A percentile compares a stretch with the other conserved stretches of the same genome.
These are phyloP conservation scores for Skeletonema grethae DNA, from an alignment of 108 stramenopile genomes.

Conservation along the genomic window DNA sequence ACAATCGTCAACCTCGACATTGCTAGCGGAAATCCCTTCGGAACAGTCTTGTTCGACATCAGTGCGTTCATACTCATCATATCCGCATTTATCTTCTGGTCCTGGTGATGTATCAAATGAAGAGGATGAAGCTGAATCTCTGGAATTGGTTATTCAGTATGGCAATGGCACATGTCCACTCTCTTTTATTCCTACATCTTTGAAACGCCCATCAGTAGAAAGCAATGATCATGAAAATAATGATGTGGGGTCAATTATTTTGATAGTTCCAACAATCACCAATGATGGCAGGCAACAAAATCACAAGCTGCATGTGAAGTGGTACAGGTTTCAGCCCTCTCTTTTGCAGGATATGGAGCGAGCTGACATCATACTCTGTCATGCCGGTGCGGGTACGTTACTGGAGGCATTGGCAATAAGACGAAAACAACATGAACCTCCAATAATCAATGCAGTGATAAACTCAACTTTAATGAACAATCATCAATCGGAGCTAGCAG, in stretches of 20 bases:
- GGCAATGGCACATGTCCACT: constrained; percentile 64
- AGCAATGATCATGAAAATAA: constrained; percentile 2
- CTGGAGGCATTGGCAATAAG: constrained; percentile 74
- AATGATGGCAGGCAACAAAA: not conserved
- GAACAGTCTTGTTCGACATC: constrained; percentile 21
- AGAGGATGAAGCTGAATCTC: constrained; percentile 2
- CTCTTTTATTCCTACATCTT: constrained; percentile 16
- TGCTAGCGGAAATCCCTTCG: constrained; percentile 5
- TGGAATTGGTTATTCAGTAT: constrained; percentile 74
- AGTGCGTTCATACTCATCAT: constrained; percentile 1
- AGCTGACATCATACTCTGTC: constrained; percentile 87
- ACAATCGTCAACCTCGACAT: constrained; percentile 17
- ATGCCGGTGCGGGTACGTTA: constrained; percentile 94
- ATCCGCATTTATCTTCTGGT: constrained; percentile 10
- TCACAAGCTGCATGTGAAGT: constrained; percentile 25
- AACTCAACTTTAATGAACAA: constrained; percentile 93
- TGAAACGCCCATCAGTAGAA: not conserved
- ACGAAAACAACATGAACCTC: constrained; percentile 20
- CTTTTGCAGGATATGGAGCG: constrained; percentile 75
- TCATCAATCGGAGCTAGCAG: constrained; percentile 93
- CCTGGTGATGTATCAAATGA: not conserved
- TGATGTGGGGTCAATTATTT: constrained; percentile 17
- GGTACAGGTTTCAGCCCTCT: constrained; percentile 80
- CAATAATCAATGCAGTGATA: constrained; percentile 80
- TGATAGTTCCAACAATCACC: constrained; percentile 24